These are phyloP conservation scores for Lasiodiplodia hormozganensis DNA, from an alignment of 2,329 filamentous ascomycete genomes.

Conservation along the genomic window DNA sequence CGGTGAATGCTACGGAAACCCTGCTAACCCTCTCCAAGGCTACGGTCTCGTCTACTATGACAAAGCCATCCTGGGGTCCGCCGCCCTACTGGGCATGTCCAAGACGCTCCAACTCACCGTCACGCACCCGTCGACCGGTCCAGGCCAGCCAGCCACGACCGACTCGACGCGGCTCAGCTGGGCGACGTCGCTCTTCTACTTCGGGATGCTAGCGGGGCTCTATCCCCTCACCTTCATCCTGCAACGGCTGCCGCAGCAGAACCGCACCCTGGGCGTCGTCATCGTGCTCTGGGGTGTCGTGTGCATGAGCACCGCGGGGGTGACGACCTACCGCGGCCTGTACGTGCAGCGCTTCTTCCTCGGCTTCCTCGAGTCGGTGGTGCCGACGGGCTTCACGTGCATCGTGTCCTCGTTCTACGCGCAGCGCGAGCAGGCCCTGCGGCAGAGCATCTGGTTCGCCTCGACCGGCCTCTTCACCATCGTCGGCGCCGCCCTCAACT, in stretches of 20 bases:
- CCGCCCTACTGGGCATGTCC: conserved; percentile 79
- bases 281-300: conserved; percentile 71
- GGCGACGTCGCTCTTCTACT: conserved; percentile 82
- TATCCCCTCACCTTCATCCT: conserved; percentile 76
- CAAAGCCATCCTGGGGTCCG: conserved; percentile 77
- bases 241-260: conserved; percentile 68
- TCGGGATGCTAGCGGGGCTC: conserved; percentile 76
- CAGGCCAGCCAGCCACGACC: conserved; percentile 50
- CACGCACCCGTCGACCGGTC: conserved; percentile 55
- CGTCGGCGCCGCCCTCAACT: conserved; percentile 36
- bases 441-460: conserved; percentile 39
- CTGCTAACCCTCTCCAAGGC: conserved; percentile 50
- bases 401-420: conserved; percentile 55
- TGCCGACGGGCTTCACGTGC: conserved; percentile 65
- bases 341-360: conserved; percentile 64
- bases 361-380: conserved; percentile 62
- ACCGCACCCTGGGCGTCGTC: conserved; percentile 67
- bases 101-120: conserved; percentile 68
- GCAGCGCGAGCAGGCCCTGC: conserved; percentile 47
- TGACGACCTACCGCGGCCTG: conserved; percentile 68
- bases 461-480: conserved; percentile 39
- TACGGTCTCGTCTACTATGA: conserved; percentile 75
- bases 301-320: conserved; percentile 70
- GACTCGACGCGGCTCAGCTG: conserved; percentile 74
- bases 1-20: conserved; percentile 31